phyloP scores from a whole-genome alignment of 139 green algal species.

The Micromonas pusilla region DNA sequence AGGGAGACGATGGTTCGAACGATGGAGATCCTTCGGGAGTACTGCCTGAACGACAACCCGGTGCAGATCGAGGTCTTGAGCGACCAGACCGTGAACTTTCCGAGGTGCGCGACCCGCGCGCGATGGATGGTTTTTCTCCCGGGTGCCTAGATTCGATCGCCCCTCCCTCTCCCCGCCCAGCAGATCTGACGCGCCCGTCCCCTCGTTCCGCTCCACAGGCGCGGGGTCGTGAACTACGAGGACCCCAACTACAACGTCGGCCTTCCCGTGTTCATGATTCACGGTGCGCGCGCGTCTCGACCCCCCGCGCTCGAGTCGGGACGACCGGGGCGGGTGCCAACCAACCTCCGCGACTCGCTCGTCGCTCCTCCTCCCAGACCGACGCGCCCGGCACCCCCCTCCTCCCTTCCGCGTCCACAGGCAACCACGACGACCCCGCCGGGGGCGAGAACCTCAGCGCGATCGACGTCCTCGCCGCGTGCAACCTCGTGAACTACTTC shows the following conservation, averaged over 20 bases:
- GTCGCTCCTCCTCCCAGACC: too few relatives aligned
- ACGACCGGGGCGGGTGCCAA: background rate
- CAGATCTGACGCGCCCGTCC: background rate
- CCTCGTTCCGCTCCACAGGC: background rate
- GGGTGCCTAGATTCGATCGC: background rate
- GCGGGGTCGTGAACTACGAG: conserved; percentile 76
- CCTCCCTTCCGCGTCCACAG: conserved; percentile 26
- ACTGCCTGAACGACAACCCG: conserved; percentile 62
- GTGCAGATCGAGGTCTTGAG: conserved; percentile 52
- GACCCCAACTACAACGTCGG: conserved; percentile 85
- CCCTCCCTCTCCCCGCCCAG: background rate
- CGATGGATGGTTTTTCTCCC: background rate
- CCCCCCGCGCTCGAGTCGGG: background rate
- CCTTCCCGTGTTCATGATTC: conserved; percentile 94
- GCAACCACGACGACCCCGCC: conserved; percentile 95
- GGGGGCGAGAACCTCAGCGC: conserved; percentile 83
- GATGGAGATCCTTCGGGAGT: conserved; percentile 71
- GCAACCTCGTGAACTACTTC: conserved; percentile 96
- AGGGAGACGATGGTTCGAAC: conserved; percentile 63
- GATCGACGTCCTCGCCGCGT: conserved; percentile 81
- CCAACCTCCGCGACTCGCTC: too few relatives aligned
- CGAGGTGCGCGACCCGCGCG: conserved; percentile 5
- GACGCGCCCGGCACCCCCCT: too few relatives aligned
- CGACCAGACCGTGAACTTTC: conserved; percentile 77
- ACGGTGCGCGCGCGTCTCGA: conserved; percentile 35